These are phyloP conservation scores for Ceratocystis eucalypticola DNA, from an alignment of 2,329 filamentous ascomycete genomes.

Conservation along the genomic window DNA sequence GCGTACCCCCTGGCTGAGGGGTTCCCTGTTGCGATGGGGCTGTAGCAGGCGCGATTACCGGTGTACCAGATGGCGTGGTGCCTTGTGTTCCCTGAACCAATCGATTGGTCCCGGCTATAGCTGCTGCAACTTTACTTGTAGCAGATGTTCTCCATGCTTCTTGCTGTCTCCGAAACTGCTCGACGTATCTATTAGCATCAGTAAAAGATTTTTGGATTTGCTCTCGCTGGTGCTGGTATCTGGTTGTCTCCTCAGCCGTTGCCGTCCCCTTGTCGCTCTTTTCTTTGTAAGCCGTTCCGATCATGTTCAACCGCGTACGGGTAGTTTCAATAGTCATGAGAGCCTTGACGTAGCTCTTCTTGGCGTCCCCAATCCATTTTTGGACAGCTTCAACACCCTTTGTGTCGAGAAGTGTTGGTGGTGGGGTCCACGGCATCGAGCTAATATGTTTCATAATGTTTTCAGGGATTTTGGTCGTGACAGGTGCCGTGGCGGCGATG, in stretches of 20 bases:
- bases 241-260: slow-evolving; percentile 35
- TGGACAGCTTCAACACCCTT: slow-evolving; percentile 30
- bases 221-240: slow-evolving; percentile 33
- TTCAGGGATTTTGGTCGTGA: slow-evolving; percentile 29
- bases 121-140: slow-evolving; percentile 14
- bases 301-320: slow-evolving; percentile 29
- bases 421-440: slow-evolving; percentile 35
- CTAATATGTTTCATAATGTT: slow-evolving; percentile 36
- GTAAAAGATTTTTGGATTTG: slow-evolving; percentile 32
- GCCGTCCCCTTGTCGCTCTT: slow-evolving; percentile 32
- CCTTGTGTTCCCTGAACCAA: slow-evolving; percentile 6
- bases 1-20: slow-evolving; percentile 2
- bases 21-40: slow-evolving; percentile 4
- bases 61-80: not conserved
- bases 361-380: slow-evolving; percentile 38
- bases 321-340: slow-evolving; percentile 38
- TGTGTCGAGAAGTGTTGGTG: slow-evolving; percentile 32
- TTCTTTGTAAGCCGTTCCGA: slow-evolving; percentile 33
- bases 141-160: slow-evolving; percentile 24
- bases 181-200: slow-evolving; percentile 37
- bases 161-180: slow-evolving; percentile 35
- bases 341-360: slow-evolving; percentile 35
- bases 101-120: slow-evolving; percentile 14
- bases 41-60: slow-evolving; percentile 5
- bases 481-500: slow-evolving; percentile 22